These are phyloP conservation scores for Paramarasmius palmivorus DNA, from an alignment of 1,284 basidiomycete species.

Conservation along the genomic window DNA sequence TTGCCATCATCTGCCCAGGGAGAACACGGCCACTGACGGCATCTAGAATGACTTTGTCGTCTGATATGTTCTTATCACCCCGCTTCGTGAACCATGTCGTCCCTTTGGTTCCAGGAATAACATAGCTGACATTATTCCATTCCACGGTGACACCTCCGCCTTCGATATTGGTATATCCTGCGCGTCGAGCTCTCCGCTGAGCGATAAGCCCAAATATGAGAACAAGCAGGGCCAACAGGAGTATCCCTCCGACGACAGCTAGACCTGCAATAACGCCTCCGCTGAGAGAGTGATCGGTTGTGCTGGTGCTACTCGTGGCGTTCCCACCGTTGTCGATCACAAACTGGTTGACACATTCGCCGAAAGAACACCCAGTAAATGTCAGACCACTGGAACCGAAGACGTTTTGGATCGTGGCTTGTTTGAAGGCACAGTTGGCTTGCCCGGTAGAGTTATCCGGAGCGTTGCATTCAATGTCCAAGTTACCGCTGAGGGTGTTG, in stretches of 20 bases:
- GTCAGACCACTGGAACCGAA: conserved; percentile 76
- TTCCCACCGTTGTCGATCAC: conserved; percentile 67
- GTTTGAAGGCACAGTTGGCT: conserved; percentile 76
- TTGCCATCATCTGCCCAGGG: conserved; percentile 82
- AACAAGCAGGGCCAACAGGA: conserved; percentile 57
- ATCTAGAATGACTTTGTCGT: conserved; percentile 74
- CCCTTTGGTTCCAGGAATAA: conserved; percentile 37
- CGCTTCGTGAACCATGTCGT: conserved; percentile 16
- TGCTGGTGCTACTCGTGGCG: conserved; percentile 30
- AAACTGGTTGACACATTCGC: conserved; percentile 83
- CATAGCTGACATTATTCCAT: conserved; percentile 75
- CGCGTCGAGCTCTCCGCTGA: conserved; percentile 62
- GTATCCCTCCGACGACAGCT: conserved; percentile 73
- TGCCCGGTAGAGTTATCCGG: conserved; percentile 44
- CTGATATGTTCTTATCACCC: conserved; percentile 24
- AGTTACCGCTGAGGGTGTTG: conserved; percentile 54
- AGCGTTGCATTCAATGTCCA: conserved; percentile 69
- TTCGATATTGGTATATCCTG: conserved; percentile 34
- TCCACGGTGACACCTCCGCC: conserved; percentile 59
- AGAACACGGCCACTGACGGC: conserved; percentile 66
- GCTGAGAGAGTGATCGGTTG: conserved; percentile 54
- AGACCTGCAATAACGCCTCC: conserved; percentile 87
- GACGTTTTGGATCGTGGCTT: conserved; percentile 59
- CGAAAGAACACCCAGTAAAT: conserved; percentile 73
- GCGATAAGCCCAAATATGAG: conserved; percentile 60